Evolutionary conservation across 2,329 filamentous ascomycete genomes (phyloP).

Genomic region (Atkinsonella hypoxylon): DNA sequence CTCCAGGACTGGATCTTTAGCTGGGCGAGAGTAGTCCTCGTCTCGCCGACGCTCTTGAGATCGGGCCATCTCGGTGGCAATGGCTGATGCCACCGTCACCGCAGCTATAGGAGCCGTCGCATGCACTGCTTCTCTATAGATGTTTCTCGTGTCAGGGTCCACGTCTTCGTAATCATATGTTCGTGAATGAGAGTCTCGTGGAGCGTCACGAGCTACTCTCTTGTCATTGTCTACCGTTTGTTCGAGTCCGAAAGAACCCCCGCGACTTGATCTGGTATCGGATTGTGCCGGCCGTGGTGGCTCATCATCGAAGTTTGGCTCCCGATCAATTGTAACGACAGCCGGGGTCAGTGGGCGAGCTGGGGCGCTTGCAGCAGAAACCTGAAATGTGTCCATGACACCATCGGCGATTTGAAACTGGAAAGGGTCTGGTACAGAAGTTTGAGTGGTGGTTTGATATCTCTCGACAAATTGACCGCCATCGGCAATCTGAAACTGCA

Average conservation of each 20-base stretch:
- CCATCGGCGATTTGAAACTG: constrained; percentile 43
- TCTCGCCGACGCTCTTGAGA: constrained; percentile 21
- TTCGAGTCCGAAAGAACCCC: constrained; percentile 36
- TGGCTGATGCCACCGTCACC: constrained; percentile 34
- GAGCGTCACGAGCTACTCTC: constrained; percentile 11
- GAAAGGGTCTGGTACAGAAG: constrained; percentile 31
- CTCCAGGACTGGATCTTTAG: constrained; percentile 38
- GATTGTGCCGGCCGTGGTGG: constrained; percentile 16
- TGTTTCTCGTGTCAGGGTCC: constrained; percentile 30
- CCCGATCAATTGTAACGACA: constrained; percentile 41
- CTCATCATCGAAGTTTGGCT: constrained; percentile 35
- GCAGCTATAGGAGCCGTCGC: constrained; percentile 36
- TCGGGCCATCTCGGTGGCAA: constrained; percentile 29
- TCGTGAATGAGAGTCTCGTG: constrained; percentile 12
- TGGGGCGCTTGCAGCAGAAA: not conserved
- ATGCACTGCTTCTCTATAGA: constrained; percentile 33
- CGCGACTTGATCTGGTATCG: constrained; percentile 32
- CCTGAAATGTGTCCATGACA: constrained; percentile 14
- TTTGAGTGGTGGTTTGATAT: constrained; percentile 9
- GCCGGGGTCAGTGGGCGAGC: constrained; percentile 34
- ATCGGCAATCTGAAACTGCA: constrained; percentile 15
- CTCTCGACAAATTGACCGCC: constrained; percentile 10
- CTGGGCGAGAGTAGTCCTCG: constrained; percentile 16
- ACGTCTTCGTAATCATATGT: constrained; percentile 23
- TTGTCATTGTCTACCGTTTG: constrained; percentile 20